Percentiles rank a stretch among this genome's conserved stretches.
Conservation (phyloP, 768 basidiomycete genomes). For the Amanita rimosa region DNA sequence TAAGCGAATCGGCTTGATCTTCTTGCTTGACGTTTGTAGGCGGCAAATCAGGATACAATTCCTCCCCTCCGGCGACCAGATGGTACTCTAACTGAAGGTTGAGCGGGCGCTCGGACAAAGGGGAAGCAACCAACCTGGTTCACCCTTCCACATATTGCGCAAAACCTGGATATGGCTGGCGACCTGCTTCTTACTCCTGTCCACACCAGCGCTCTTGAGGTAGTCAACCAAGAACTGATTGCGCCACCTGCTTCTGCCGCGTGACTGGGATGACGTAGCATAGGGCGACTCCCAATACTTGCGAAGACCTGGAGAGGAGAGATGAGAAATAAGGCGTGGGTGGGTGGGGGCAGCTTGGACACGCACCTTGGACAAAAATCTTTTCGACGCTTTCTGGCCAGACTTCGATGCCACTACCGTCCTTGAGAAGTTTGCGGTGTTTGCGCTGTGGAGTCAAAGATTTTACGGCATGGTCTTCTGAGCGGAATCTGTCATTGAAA, state of each 20-base stretch:
- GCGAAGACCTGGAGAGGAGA: conserved; percentile 40
- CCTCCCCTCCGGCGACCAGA: conserved; percentile 73
- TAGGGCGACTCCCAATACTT: conserved; percentile 76
- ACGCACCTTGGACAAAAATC: conserved; percentile 62
- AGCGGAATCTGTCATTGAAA: conserved; percentile 20
- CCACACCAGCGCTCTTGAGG: conserved; percentile 56
- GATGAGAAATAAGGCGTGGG: neutral
- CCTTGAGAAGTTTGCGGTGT: conserved; percentile 77
- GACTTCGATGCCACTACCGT: conserved; percentile 64
- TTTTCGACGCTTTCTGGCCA: conserved; percentile 76
- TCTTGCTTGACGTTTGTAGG: conserved; percentile 45
- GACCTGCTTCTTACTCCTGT: conserved; percentile 77
- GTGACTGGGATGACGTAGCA: conserved; percentile 61
- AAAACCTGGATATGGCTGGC: conserved; percentile 83
- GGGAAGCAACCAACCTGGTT: conserved; percentile 38
- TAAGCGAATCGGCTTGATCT: conserved; percentile 31
- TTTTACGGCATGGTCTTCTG: conserved; percentile 12
- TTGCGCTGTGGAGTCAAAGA: conserved; percentile 68
- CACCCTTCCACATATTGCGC: conserved; percentile 83
- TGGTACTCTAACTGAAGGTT: conserved; percentile 43
- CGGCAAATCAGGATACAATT: conserved; percentile 40
- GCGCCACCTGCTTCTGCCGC: conserved; percentile 70
- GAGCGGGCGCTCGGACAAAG: neutral
- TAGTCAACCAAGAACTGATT: conserved; percentile 83
- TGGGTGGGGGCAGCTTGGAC: neutral